Evolutionary conservation across 2,329 filamentous ascomycete species (phyloP), one percentile per base, ranked within the genome.

Genomic region (Myriangium duriaei): DNA sequence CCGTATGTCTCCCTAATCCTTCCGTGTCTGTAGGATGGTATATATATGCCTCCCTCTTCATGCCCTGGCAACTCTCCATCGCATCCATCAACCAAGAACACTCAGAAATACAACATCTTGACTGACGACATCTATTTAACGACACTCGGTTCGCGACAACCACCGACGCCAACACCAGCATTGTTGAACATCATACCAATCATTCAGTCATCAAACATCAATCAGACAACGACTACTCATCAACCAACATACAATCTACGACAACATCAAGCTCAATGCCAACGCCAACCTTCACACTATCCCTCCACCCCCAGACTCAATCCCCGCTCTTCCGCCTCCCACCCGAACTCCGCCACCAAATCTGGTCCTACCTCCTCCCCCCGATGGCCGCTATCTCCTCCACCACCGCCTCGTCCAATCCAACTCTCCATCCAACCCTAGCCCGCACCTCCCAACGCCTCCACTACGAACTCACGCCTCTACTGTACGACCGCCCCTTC

Each of bases 181-280:
- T 47, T 56, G 76, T 40, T 80, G 85, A 60, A 95, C 96, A 66
- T 75, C 81, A 2, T 86, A 86, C 59, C 87, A 95, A 55, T 74
- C 83, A 1, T 95, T 94, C 56, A 74, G 71, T 49, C 84, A 92
- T 56, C 83, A 86, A 55, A 70, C 74, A 45, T 69, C 21, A 26
- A 26, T 26, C n/a, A 7, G 21, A 26, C 21, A 7, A 26, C 21
- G 21, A 26, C 21, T 26, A 26, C 21, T 7, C 21, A 26, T 26
- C 21, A n/a, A 26, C 7, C 21, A 7, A 7, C 21, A 26, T 26
- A n/a, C 21, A 26, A 26, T 26, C 21, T 26, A 7, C 21, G 21
- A 7, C 7, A 26, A 26, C 21, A n/a, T n/a, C 21, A 26, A 7
- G 11, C 10, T 30, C 34, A 26, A 30, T 28, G n/a, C 13, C 21